A percentile compares a stretch with the other conserved stretches of the same genome.
Conservation (phyloP, 257 asterid species). For the Haberlea rhodopensis region DNA sequence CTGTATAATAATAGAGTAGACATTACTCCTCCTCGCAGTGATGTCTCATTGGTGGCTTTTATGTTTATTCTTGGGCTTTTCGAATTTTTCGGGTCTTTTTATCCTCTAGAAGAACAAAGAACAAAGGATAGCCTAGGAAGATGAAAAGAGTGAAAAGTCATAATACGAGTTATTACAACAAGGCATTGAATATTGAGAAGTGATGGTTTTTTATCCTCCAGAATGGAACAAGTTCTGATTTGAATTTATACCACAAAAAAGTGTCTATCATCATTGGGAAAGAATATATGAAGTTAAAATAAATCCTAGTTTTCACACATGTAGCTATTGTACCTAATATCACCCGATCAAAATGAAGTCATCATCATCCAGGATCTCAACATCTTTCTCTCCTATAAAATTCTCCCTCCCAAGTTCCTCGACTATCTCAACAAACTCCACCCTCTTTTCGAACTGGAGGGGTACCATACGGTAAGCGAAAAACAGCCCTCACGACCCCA, state of each 20-base stretch:
- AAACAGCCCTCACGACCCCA: conserved; percentile 77
- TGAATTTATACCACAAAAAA: not conserved
- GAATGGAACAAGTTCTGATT: not conserved
- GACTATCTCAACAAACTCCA: conserved; percentile 73
- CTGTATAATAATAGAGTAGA: no score
- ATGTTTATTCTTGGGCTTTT: no score
- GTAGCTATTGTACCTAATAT: conserved; percentile 39
- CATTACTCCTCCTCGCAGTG: no score
- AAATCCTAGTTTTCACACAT: no score
- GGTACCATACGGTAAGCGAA: conserved; percentile 80
- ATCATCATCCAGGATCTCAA: conserved; percentile 57
- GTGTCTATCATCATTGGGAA: not conserved
- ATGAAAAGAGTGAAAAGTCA: not conserved
- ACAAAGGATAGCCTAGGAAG: no score
- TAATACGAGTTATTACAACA: not conserved
- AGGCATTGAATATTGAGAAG: no score
- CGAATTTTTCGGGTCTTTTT: no score
- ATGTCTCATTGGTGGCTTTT: no score
- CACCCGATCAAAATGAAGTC: conserved; percentile 73
- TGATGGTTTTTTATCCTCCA: not conserved
- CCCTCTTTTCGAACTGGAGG: conserved; percentile 62
- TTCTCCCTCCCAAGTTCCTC: conserved; percentile 70
- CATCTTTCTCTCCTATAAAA: conserved; percentile 72
- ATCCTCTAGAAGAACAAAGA: no score
- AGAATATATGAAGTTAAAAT: no score